Base-by-base conservation (phyloP, 202 grass and related monocot species). In the Panicum hallii region DNA sequence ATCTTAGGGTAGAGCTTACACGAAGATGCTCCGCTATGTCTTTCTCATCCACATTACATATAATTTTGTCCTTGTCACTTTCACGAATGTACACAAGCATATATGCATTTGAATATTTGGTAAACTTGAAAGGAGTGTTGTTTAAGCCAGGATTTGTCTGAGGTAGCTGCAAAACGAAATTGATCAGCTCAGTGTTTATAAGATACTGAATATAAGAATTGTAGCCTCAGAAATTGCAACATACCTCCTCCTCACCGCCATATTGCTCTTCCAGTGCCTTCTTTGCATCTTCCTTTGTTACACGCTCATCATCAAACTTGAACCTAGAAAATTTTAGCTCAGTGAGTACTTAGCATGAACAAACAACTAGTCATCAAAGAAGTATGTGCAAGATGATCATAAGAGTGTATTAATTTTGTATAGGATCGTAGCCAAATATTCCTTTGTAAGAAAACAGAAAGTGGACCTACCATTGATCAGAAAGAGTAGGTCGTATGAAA, bases 71-170 rank as follows among this genome's bases (percentile, higher is more conserved):
- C 73, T 98, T 98, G 85, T 98, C 93, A 6, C 90, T 98, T 83
- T 95, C 93, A 80, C 95, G 93, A 85, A 98, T 98, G 87, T 98
- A 98, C 9, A 98, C 95, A 81, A 98, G 91, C 95, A 98, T 98
- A 81, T 98, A 98, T 19, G 95, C 95, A 46, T 98, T 98, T 15
- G 93, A 98, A 78, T 95, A 95, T 79, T 98, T 95, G 40, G 93
- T 95, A 57, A 95, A 98, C 80, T 95, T 98, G 75, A 95, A 95
- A 38, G 95, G 95, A 64, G 85, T 95, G 69, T 89, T 95, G 68
- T 98, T 98, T 77, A 95, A 90, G 56, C 89, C 95, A 54, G 93
- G 95, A 93, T 98, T 98, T 60, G 82, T 92, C 85, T 93, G 93
- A 26, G 91, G 91, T 85, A 98, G 85, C 95, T 97, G 89, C 60